Base-by-base conservation (phyloP, 2,329 filamentous ascomycete species). In the Epichloe sp. region DNA sequence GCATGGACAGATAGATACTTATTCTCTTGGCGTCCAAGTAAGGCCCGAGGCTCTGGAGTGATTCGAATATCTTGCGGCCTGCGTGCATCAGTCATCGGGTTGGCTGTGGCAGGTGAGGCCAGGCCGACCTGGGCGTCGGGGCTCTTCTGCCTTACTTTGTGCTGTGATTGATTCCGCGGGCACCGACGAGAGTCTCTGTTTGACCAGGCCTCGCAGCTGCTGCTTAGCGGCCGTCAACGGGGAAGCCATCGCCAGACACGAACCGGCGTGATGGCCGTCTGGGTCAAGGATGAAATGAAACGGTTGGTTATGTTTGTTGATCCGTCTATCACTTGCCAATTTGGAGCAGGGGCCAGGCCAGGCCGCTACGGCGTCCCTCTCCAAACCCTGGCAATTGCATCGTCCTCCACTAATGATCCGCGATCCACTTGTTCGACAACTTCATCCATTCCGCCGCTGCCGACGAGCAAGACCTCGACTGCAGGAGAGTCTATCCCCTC, bases 1-100 rank as follows among this genome's bases (percentile, higher is more conserved):
- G 89, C 93, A 98, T 98, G 11, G 91, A 93, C 15, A 98, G 75
- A 65, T 95, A 98, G 52, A 98, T 76, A 59, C 87, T 89, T 61
- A 98, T 79, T 49, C 80, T 77, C 54, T 74, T 77, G 42, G 93
- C 90, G 50, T 83, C 74, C 56, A 80, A 71, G 65, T 95, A 98
- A 50, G 88, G 85, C 48, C 79, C 75, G 59, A 90, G 79, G 11
- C 75, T 72, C 44, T 83, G 71, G 38, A 96, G 69, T 6, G 76
- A 71, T 50, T 80, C 75, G 57, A 83, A 83, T 21, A 87, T 81
- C 57, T 71, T 71, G 48, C 72, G 68, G 59, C 87, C 88, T 93
- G 64, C 51, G 45, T 72, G 68, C 15, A 35, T 45, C 26, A 47
- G 41, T 48, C 15, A 23, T 44, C 37, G 15, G 14, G 10, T 7